Percentiles rank a stretch among this genome's conserved stretches.
These are phyloP conservation scores for Lactarius pseudohatsudake DNA, from an alignment of 768 basidiomycete genomes.

Conservation along the genomic window DNA sequence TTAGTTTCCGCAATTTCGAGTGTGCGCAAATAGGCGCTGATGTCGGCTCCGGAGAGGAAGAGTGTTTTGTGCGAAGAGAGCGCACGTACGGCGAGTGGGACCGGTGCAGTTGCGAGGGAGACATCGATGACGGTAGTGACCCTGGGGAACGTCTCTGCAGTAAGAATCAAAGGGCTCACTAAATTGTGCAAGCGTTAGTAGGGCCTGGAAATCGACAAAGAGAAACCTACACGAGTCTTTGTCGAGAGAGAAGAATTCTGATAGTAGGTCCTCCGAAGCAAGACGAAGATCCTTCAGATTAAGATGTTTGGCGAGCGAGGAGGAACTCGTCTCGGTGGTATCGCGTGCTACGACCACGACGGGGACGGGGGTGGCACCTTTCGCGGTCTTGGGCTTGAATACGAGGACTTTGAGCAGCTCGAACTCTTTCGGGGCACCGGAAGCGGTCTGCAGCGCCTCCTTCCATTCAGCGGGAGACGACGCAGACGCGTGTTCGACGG, in stretches of 20 bases:
- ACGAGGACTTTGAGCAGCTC: slow-evolving; percentile 85
- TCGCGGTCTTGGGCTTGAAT: slow-evolving; percentile 97
- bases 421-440: slow-evolving; percentile 55
- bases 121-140: slow-evolving; percentile 76
- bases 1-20: slow-evolving; percentile 68
- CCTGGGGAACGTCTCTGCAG: slow-evolving; percentile 60
- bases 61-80: slow-evolving; percentile 67
- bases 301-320: slow-evolving; percentile 73
- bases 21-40: slow-evolving; percentile 65
- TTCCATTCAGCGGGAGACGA: slow-evolving; percentile 77
- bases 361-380: slow-evolving; percentile 78
- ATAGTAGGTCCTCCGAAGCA: slow-evolving; percentile 82
- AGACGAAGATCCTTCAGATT: slow-evolving; percentile 85
- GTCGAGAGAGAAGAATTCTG: slow-evolving; percentile 78
- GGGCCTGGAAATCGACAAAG: background rate
- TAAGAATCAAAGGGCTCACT: slow-evolving; percentile 85
- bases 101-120: slow-evolving; percentile 67
- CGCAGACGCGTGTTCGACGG: slow-evolving; percentile 58
- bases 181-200: slow-evolving; percentile 1
- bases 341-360: slow-evolving; percentile 87
- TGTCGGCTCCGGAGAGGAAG: slow-evolving; percentile 77
- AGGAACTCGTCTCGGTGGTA: slow-evolving; percentile 78
- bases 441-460: slow-evolving; percentile 57
- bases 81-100: slow-evolving; percentile 74
- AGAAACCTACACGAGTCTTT: slow-evolving; percentile 78